A percentile compares a stretch with the other conserved stretches of the same genome.
Evolutionary conservation across 2,329 filamentous ascomycete species (phyloP).

Genomic region (Pseudopithomyces chartarum): DNA sequence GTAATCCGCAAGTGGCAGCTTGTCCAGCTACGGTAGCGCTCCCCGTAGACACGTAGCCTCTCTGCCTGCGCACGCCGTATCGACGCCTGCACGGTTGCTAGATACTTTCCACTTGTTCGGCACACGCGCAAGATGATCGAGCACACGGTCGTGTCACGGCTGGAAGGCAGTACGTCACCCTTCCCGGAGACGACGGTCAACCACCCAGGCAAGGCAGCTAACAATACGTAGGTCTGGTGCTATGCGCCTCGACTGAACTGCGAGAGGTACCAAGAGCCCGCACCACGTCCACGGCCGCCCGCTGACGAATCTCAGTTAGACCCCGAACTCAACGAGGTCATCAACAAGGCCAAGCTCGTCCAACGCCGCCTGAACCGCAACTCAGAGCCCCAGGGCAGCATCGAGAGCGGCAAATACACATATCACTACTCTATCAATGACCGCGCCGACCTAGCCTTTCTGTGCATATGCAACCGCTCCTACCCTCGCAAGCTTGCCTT

Average conservation of each 20-base stretch:
- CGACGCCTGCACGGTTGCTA: not conserved
- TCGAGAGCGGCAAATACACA: slow-evolving; percentile 82
- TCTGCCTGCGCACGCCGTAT: not conserved
- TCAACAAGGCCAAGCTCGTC: slow-evolving; percentile 87
- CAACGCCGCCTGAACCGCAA: slow-evolving; percentile 86
- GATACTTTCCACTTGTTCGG: not conserved
- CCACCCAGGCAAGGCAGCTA: slow-evolving; percentile 16
- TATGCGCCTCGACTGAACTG: slow-evolving; percentile 94
- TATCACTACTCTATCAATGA: slow-evolving; percentile 85
- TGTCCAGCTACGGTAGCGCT: slow-evolving; percentile 1
- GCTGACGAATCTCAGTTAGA: slow-evolving; percentile 59
- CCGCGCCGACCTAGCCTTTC: slow-evolving; percentile 76
- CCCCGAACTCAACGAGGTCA: slow-evolving; percentile 81
- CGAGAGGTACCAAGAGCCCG: slow-evolving; percentile 62
- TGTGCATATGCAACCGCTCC: slow-evolving; percentile 89
- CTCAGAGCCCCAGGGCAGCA: slow-evolving; percentile 86
- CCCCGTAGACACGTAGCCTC: slow-evolving; percentile 39
- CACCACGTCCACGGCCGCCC: slow-evolving; percentile 4
- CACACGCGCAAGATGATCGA: slow-evolving; percentile 68
- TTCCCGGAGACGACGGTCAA: slow-evolving; percentile 3
- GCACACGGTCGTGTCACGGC: slow-evolving; percentile 90
- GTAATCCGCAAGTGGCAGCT: slow-evolving; percentile 11
- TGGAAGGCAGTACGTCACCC: slow-evolving; percentile 77
- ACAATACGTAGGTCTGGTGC: slow-evolving; percentile 74
- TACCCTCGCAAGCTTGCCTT: slow-evolving; percentile 99